Conservation (phyloP, 495 filamentous ascomycete species). For the Aspergillus coremiiformis region DNA sequence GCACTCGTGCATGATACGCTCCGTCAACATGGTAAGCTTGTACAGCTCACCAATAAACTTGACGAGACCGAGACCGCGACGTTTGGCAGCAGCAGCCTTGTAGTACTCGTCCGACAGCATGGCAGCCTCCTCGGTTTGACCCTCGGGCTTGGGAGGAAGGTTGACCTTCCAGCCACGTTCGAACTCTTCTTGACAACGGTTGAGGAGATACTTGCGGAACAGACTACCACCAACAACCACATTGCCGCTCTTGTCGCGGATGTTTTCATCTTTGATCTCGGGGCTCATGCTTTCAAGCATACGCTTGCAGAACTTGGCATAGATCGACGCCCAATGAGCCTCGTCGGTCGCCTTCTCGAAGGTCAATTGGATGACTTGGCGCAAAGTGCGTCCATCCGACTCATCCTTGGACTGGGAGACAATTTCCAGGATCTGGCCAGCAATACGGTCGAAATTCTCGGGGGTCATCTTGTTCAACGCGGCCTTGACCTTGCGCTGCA, state of each 20-base stretch:
- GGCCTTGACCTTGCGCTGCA: conserved; percentile 98
- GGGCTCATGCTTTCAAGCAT: conserved; percentile 95
- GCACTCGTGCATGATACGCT: conserved; percentile 99
- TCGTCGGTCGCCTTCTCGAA: conserved; percentile 99
- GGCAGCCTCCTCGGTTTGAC: conserved; percentile 59
- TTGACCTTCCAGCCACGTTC: conserved; percentile 96
- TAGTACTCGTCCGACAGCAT: conserved; percentile 98
- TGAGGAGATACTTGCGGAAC: conserved; percentile 97
- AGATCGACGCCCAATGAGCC: conserved; percentile 98
- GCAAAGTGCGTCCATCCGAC: conserved; percentile 84
- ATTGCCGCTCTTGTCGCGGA: conserved; percentile 75
- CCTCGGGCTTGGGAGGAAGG: conserved; percentile 74
- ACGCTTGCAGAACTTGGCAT: conserved; percentile 95
- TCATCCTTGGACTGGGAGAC: conserved; percentile 93
- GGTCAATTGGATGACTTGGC: conserved; percentile 96
- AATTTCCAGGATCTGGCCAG: conserved; percentile 87
- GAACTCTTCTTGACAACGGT: conserved; percentile 97
- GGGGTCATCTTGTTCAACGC: conserved; percentile 99
- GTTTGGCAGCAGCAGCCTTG: conserved; percentile 88
- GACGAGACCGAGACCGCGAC: conserved; percentile 92
- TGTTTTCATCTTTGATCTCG: conserved; percentile 91
- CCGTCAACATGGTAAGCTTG: conserved; percentile 96
- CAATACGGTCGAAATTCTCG: conserved; percentile 95
- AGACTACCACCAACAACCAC: conserved; percentile 86
- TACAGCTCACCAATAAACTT: conserved; percentile 99